A percentile compares a stretch with the other conserved stretches of the same genome.
Conservation (phyloP, 2,329 filamentous ascomycete genomes). For the Penicillium sp. region DNA sequence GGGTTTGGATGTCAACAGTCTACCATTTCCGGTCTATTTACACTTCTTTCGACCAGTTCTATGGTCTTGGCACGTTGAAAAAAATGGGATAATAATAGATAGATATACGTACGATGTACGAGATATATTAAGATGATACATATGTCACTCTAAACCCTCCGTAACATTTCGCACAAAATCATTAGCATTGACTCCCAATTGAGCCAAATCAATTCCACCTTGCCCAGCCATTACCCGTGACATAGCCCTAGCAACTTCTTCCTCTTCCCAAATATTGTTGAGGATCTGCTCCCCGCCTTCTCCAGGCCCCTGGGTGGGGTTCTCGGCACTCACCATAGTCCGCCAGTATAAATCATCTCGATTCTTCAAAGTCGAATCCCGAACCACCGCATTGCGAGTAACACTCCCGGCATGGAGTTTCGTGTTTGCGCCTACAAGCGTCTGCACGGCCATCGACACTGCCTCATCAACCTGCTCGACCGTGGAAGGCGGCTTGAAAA, state of each 20-base stretch:
- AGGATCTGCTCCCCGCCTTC: slow-evolving; percentile 46
- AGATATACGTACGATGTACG: neutral
- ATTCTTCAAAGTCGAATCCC: slow-evolving; percentile 69
- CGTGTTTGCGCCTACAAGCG: slow-evolving; percentile 60
- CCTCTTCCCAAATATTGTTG: slow-evolving; percentile 68
- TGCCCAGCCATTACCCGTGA: slow-evolving; percentile 73
- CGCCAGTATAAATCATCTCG: slow-evolving; percentile 73
- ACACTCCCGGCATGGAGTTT: slow-evolving; percentile 73
- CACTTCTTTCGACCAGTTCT: neutral
- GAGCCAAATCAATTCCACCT: slow-evolving; percentile 43
- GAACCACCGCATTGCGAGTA: slow-evolving; percentile 73
- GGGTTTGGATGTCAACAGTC: neutral
- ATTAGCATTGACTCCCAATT: slow-evolving; percentile 43
- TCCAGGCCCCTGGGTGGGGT: slow-evolving; percentile 53
- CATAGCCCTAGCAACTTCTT: slow-evolving; percentile 61
- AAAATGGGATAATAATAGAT: neutral
- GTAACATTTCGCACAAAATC: slow-evolving; percentile 48
- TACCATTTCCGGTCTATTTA: slow-evolving; percentile 11
- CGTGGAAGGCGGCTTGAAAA: slow-evolving; percentile 61
- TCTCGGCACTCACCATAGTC: slow-evolving; percentile 59
- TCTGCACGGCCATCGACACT: slow-evolving; percentile 48
- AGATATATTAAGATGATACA: neutral
- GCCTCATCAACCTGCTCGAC: slow-evolving; percentile 66
- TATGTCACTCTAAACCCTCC: slow-evolving; percentile 36
- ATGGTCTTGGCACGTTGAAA: neutral